Evolutionary conservation across 1,139 yeast genomes (phyloP), one percentile per base, ranked within the genome.

Genomic region (Debaryomyces robertsiae): DNA sequence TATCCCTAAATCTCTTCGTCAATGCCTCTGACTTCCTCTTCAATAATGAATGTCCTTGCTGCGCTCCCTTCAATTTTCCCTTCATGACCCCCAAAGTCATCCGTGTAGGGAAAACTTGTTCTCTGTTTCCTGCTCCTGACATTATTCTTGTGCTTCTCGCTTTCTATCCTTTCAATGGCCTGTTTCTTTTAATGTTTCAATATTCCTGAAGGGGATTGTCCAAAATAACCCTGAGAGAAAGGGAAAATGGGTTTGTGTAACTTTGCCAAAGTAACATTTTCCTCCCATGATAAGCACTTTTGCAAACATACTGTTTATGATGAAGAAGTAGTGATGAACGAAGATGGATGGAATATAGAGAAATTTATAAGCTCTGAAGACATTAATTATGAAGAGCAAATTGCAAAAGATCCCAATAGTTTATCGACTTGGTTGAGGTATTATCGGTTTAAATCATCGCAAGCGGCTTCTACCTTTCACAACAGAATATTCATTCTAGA

Each of bases 61-160:
- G 93, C 3, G 98, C 98, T 36, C 98, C 98, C 69, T 91, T 93
- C 58, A 93, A 80, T 69, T 93, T 93, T 46, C 86, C 79, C 73
- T 93, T 93, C 98, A 93, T 93, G 48, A 88, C 66, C 38, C 96
- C 93, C 54, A 93, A 78, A 46, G 98, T 91, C 98, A 91, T 90
- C 67, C 97, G 90, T 36, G 98, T 91, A 32, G 98, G 96, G 67
- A 91, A 91, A 42, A 91, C 94, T 60, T 82, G 89, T 59, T 85
- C 94, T 74, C 94, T 83, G 55, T 71, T 68, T 43, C 76, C 75
- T 25, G 75, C 72, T 17, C 77, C 77, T 19, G 77, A 72, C 78
- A 73, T 72, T 22, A 27, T 23, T n/a, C n/a, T 24, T 22, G 17
- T 22, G n/a, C 16, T 27, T 14, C 17, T 15, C 30, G 18, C 9